Conservation (phyloP, 2,329 filamentous ascomycete species). For the Mycosphaerella sp. region DNA sequence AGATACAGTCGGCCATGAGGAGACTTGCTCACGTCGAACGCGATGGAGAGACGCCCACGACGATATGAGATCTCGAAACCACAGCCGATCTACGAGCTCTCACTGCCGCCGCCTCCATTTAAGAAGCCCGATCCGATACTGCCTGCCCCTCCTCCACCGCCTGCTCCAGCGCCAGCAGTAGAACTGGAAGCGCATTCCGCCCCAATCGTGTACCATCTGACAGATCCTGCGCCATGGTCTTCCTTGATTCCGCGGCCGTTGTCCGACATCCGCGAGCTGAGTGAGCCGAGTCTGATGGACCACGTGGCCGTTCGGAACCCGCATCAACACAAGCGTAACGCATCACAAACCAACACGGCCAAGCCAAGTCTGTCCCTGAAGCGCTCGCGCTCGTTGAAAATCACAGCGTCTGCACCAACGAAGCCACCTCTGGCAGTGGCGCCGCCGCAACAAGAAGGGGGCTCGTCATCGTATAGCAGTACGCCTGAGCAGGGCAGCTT, state of each 20-base stretch:
- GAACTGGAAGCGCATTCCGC: conserved; percentile 1
- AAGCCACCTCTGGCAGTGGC: neutral
- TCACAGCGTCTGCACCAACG: neutral
- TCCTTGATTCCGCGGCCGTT: conserved; percentile 38
- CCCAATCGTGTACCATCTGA: neutral
- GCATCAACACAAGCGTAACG: conserved; percentile 13
- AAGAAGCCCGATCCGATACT: neutral
- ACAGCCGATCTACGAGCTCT: conserved; percentile 15
- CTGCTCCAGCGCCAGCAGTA: neutral
- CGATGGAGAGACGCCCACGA: conserved; percentile 18
- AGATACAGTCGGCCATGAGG: neutral
- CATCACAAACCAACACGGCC: conserved; percentile 29
- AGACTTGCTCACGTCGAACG: neutral
- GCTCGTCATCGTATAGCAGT: conserved; percentile 31
- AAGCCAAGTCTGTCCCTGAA: conserved; percentile 23
- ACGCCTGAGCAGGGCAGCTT: conserved; percentile 39
- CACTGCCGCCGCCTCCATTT: conserved; percentile 5
- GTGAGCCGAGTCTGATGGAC: conserved; percentile 42
- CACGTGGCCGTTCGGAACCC: conserved; percentile 11
- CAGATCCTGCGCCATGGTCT: conserved; percentile 18
- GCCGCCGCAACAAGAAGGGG: conserved; percentile 9
- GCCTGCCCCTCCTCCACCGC: conserved; percentile 14
- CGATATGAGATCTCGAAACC: conserved; percentile 22
- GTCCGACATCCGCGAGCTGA: conserved; percentile 47
- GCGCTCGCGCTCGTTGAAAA: conserved; percentile 22